These are phyloP conservation scores for Artomyces pyxidatus DNA, from an alignment of 768 basidiomycete genomes.

Conservation along the genomic window DNA sequence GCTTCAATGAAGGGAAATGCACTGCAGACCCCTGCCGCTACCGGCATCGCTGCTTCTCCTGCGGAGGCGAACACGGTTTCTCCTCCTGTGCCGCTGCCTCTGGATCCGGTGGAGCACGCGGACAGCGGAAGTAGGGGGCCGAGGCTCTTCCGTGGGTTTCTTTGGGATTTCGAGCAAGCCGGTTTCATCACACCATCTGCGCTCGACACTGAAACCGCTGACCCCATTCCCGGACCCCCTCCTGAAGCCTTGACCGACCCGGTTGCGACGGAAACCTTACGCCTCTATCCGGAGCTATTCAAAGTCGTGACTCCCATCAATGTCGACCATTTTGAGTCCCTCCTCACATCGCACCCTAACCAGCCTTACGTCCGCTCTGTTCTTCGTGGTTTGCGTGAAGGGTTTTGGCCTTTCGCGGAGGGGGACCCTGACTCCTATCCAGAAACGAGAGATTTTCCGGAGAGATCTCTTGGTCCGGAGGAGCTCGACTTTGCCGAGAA, in stretches of 20 bases:
- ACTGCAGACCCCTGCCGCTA: constrained; percentile 4
- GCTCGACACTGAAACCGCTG: background rate
- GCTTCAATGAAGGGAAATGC: constrained; percentile 19
- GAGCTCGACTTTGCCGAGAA: background rate
- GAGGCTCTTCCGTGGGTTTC: constrained; percentile 5
- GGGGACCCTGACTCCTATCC: constrained; percentile 18
- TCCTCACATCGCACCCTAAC: constrained; percentile 30
- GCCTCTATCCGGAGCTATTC: constrained; percentile 25
- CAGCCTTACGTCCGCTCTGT: constrained; percentile 29
- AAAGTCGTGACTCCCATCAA: constrained; percentile 30
- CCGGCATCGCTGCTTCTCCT: constrained; percentile 21
- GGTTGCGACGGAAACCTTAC: constrained; percentile 17
- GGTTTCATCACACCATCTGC: constrained; percentile 17
- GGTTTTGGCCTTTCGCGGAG: constrained; percentile 39
- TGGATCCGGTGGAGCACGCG: background rate
- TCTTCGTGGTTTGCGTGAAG: constrained; percentile 21
- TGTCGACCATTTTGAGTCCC: constrained; percentile 21
- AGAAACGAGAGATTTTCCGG: constrained; percentile 17
- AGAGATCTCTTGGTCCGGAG: background rate
- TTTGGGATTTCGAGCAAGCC: constrained; percentile 15
- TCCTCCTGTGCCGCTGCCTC: constrained; percentile 6
- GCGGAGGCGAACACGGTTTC: constrained; percentile 7
- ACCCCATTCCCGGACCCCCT: constrained; percentile 14
- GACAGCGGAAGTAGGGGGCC: background rate
- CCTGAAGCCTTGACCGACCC: constrained; percentile 10